phyloP scores from a whole-genome alignment of 2,329 filamentous ascomycete species.

The Trichothecium sympodiale region DNA sequence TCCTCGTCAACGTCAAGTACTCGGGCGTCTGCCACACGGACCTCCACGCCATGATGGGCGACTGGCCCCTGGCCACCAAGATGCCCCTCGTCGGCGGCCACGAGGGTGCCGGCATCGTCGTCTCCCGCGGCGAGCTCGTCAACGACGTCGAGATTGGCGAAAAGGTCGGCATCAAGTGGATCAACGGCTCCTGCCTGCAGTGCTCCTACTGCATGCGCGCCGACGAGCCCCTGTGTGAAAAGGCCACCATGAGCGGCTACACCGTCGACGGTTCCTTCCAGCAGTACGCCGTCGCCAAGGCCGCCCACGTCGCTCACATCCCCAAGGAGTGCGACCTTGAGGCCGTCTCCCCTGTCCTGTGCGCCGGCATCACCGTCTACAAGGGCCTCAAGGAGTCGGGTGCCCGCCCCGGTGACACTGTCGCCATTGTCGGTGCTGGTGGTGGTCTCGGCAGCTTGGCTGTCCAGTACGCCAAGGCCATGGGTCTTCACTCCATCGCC shows the following conservation, averaged over 20 bases:
- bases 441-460: constrained; percentile 72
- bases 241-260: constrained; percentile 73
- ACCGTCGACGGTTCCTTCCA: constrained; percentile 91
- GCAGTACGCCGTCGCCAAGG: constrained; percentile 82
- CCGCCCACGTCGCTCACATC: constrained; percentile 72
- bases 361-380: constrained; percentile 81
- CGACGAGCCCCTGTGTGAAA: constrained; percentile 73
- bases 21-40: constrained; percentile 89
- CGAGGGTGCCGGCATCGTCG: constrained; percentile 71
- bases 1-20: constrained; percentile 85
- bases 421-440: constrained; percentile 79
- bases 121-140: constrained; percentile 68
- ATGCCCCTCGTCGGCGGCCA: constrained; percentile 76
- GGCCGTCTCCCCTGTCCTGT: constrained; percentile 68
- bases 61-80: constrained; percentile 80
- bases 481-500: constrained; percentile 71
- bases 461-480: constrained; percentile 80
- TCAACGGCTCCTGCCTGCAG: constrained; percentile 75
- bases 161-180: constrained; percentile 83
- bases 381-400: constrained; percentile 83
- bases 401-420: constrained; percentile 60
- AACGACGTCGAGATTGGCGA: constrained; percentile 72
- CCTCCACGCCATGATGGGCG: constrained; percentile 67
- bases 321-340: constrained; percentile 68
- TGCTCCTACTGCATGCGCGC: constrained; percentile 74